Evolutionary conservation across 2,329 filamentous ascomycete genomes (phyloP).

Genomic region (Penicillium palitans): DNA sequence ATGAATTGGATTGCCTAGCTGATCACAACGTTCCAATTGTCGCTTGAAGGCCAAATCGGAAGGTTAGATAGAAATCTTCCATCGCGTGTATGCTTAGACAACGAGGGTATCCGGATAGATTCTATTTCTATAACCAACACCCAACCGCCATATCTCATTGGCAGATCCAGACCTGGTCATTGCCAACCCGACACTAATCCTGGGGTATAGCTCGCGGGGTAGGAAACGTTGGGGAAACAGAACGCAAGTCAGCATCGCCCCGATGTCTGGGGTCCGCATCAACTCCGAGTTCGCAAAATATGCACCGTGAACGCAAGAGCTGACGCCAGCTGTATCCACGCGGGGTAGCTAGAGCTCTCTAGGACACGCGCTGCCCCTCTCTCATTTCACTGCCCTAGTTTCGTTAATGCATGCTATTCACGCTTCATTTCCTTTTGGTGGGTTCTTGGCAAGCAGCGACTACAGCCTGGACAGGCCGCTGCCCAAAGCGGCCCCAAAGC

Average conservation of each 20-base stretch:
- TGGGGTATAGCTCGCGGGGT: conserved; percentile 11
- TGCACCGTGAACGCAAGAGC: conserved; percentile 3
- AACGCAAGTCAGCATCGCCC: not conserved
- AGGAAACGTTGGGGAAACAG: not conserved
- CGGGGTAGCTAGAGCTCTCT: conserved; percentile 8
- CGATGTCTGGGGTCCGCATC: not conserved
- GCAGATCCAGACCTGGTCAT: not conserved
- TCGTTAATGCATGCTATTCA: conserved; percentile 4
- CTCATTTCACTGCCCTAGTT: not conserved
- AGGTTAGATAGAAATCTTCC: not conserved
- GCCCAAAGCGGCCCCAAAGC: conserved; percentile 10
- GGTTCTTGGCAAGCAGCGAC: conserved; percentile 7
- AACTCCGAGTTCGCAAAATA: not conserved
- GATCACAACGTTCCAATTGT: not conserved
- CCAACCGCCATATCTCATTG: not conserved
- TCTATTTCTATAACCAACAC: not conserved
- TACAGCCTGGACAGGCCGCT: conserved; percentile 6
- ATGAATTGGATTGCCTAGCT: not conserved
- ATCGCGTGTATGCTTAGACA: not conserved
- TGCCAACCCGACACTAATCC: not conserved
- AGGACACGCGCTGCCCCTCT: conserved; percentile 2
- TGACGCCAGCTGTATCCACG: conserved; percentile 1
- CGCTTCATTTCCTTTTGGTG: not conserved
- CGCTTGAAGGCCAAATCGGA: not conserved
- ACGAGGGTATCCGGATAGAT: not conserved